Conservation (phyloP, 73 alveolate species). For the Uronychia setigera region DNA sequence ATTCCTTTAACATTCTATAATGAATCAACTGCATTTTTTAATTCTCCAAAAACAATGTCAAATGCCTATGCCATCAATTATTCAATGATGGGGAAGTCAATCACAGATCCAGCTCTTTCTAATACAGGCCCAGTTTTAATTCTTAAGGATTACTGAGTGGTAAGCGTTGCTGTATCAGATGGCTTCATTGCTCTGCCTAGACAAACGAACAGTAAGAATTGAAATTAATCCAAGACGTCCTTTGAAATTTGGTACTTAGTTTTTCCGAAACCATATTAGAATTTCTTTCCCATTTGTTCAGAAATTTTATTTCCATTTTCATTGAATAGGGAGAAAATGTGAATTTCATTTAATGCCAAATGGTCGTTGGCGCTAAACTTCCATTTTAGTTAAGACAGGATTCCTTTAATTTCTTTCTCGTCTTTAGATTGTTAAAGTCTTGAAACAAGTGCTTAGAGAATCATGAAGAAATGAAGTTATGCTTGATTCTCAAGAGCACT, state of each 20-base stretch:
- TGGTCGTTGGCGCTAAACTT: slow-evolving; percentile 65
- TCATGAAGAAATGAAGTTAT: slow-evolving; percentile 33
- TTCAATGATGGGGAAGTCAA: slow-evolving; percentile 42
- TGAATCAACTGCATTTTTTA: slow-evolving; percentile 48
- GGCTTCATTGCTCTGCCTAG: slow-evolving; percentile 58
- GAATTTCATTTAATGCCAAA: slow-evolving; percentile 6
- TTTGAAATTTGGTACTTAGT: slow-evolving; percentile 50
- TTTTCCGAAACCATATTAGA: slow-evolving; percentile 12
- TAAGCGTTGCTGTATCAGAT: too few relatives aligned
- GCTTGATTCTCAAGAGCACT: slow-evolving; percentile 47
- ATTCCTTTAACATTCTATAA: slow-evolving; percentile 54
- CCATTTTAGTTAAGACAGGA: slow-evolving; percentile 65
- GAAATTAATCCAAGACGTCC: slow-evolving; percentile 63
- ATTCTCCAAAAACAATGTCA: slow-evolving; percentile 49
- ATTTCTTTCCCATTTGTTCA: slow-evolving; percentile 33
- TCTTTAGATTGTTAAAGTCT: slow-evolving; percentile 32
- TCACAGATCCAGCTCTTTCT: slow-evolving; percentile 52
- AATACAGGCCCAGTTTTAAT: slow-evolving; percentile 57
- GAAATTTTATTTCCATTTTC: slow-evolving; percentile 29
- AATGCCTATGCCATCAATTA: slow-evolving; percentile 48
- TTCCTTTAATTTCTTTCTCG: slow-evolving; percentile 50
- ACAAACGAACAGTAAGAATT: slow-evolving; percentile 36
- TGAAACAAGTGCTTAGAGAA: slow-evolving; percentile 53
- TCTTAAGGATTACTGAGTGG: too few relatives aligned
- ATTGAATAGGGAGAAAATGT: slow-evolving; percentile 43